Evolutionary conservation across 1,284 basidiomycete genomes (phyloP).

Genomic region (Apiotrichum veenhuisii): DNA sequence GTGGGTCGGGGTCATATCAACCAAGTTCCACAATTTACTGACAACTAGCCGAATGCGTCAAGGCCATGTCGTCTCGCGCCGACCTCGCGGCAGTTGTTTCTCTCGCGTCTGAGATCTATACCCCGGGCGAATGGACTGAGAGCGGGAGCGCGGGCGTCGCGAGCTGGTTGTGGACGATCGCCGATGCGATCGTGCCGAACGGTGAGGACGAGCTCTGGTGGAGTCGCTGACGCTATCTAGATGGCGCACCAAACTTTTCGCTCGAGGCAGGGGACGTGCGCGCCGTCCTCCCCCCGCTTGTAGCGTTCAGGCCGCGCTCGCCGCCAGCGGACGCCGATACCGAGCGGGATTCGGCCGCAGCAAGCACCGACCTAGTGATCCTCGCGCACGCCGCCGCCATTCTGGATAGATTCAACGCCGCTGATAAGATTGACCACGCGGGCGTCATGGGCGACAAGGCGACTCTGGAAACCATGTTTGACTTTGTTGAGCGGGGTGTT

Average conservation of each 20-base stretch:
- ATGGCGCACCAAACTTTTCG: neutral
- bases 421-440: conserved; percentile 11
- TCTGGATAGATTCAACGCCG: conserved; percentile 6
- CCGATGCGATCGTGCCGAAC: neutral
- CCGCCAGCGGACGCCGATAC: neutral
- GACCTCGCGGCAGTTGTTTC: neutral
- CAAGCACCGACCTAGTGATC: conserved; percentile 2
- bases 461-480: conserved; percentile 10
- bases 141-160: neutral
- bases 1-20: too few species aligned
- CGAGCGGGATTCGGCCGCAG: conserved; percentile 3
- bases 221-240: too few species aligned
- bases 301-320: neutral
- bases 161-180: conserved; percentile 1
- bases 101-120: neutral
- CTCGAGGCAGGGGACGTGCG: conserved; percentile 2
- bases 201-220: too few species aligned
- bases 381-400: conserved; percentile 4
- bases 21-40: conserved; percentile 6
- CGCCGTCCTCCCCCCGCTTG: conserved; percentile 4
- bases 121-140: neutral
- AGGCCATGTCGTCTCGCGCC: neutral
- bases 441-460: conserved; percentile 1
- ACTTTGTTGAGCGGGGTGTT: conserved; percentile 23
- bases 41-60: conserved; percentile 2